Percentiles rank a stretch among this genome's conserved stretches.
phyloP scores from a whole-genome alignment of 2,329 filamentous ascomycete species.

The Rosellinia necatrix region DNA sequence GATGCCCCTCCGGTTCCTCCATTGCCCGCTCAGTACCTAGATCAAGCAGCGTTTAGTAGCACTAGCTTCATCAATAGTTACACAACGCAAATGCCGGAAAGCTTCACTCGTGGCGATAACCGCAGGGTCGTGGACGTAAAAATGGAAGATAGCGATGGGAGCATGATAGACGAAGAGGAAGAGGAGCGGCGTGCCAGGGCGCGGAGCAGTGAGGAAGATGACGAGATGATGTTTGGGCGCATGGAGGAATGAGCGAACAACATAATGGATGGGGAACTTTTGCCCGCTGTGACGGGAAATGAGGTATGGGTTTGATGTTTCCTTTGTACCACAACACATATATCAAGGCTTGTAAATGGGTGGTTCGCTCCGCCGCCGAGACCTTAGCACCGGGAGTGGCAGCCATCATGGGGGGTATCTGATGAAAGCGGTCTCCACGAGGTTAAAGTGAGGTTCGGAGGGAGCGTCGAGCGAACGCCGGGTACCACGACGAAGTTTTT shows the following conservation, averaged over 20 bases:
- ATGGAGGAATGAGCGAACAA: conserved; percentile 78
- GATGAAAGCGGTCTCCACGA: conserved; percentile 55
- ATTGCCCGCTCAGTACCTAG: conserved; percentile 79
- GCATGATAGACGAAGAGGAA: conserved; percentile 68
- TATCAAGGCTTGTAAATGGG: conserved; percentile 51
- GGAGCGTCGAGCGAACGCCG: conserved; percentile 65
- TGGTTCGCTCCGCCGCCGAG: conserved; percentile 67
- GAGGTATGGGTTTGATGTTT: conserved; percentile 48
- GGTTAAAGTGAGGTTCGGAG: conserved; percentile 72
- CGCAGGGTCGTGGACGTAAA: conserved; percentile 64
- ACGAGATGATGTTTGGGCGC: conserved; percentile 91
- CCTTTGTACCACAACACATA: conserved; percentile 54
- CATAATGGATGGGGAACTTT: conserved; percentile 24
- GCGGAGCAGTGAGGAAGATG: conserved; percentile 78
- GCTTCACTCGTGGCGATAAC: conserved; percentile 64
- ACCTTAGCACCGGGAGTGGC: conserved; percentile 72
- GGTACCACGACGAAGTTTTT: conserved; percentile 39
- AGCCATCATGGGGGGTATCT: conserved; percentile 16
- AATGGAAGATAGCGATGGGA: conserved; percentile 69
- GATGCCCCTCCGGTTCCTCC: conserved; percentile 88
- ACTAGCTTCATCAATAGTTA: conserved; percentile 68
- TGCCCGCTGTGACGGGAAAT: conserved; percentile 33
- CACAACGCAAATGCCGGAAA: conserved; percentile 63
- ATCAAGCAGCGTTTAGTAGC: conserved; percentile 62
- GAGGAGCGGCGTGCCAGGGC: conserved; percentile 62